Base-by-base conservation (phyloP, 495 filamentous ascomycete species). In the Annulohypoxylon moriforme region DNA sequence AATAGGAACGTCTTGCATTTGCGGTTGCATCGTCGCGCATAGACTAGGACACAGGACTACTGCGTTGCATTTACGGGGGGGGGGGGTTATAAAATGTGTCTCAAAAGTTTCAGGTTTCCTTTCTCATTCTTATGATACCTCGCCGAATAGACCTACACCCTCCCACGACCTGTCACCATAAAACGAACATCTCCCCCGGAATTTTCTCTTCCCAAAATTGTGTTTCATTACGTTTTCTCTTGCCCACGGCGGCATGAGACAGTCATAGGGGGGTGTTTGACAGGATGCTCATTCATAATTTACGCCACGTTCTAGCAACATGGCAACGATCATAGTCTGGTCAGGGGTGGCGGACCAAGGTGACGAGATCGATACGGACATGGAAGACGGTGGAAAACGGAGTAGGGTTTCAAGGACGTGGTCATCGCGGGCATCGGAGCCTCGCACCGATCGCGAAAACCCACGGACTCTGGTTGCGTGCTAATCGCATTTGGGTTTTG, bases 21-120 rank as follows among this genome's bases (percentile, higher is more conserved):
- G 64, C 71, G 75, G 73, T 36, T 64, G 75, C 74, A 75, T 75
- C 53, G 67, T 69, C 59, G 72, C 75, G 75, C 75, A 78, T 79
- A 79, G 77, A 79, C 72, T 74, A 70, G 72, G 75, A 75, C 72
- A 68, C 66, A 53, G 74, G 64, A 62, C 59, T 68, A 60, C 75
- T 77, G 78, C 79, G 71, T 80, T 83, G 82, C 82, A 84, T 84
- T 84, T 81, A 78, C 78, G 76, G 78, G 75, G 27, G 77, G 76
- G 78, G 75, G 27, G 77, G 74, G 75, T 80, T 78, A 68, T 55
- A 79, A 79, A 81, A 77, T 75, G 78, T 80, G 80, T 80, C 77
- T 82, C 71, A 82, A 82, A 83, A 79, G 79, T 80, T 79, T 68
- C 68, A 75, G 71, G 72, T 68, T 75, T 67, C 67, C 47, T 71